Evolutionary conservation across 208 protist genomes (phyloP).

Genomic region (Trypanosoma grayi): DNA sequence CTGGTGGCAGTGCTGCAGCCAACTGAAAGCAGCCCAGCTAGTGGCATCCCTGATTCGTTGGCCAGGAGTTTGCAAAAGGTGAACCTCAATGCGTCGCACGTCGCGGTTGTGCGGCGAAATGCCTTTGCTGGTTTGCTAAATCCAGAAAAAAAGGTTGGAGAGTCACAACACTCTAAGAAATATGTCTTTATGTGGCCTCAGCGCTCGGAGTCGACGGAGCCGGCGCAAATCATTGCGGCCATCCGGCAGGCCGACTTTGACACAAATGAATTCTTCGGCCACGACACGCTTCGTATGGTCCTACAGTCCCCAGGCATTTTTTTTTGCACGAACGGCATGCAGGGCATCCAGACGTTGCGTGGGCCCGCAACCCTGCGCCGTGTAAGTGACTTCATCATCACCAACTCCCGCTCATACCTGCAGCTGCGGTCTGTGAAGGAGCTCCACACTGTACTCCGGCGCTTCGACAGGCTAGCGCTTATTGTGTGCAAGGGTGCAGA

Average conservation of each 20-base stretch:
- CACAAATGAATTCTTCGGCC: not conserved
- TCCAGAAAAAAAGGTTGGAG: not conserved
- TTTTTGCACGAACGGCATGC: constrained; percentile 15
- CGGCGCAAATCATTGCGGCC: constrained; percentile 28
- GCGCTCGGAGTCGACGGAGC: not conserved
- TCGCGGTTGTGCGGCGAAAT: not conserved
- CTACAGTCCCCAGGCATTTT: constrained; percentile 20
- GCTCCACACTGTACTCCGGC: constrained; percentile 6
- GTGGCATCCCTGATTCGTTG: not conserved
- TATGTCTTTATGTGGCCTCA: constrained; percentile 9
- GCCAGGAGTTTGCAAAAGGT: not conserved
- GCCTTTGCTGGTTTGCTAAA: constrained; percentile 8
- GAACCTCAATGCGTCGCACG: not conserved
- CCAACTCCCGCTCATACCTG: constrained; percentile 9
- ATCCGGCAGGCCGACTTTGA: constrained; percentile 27
- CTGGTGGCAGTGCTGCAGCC: constrained; percentile 6
- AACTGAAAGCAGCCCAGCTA: not conserved
- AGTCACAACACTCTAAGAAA: not conserved
- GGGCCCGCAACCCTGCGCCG: not conserved
- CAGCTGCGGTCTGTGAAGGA: constrained; percentile 2
- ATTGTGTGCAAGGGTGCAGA: constrained; percentile 19
- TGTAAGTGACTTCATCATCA: constrained; percentile 13
- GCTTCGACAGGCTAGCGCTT: constrained; percentile 15
- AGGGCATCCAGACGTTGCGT: not conserved
- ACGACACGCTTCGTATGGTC: not conserved